phyloP scores from a whole-genome alignment of 164 flowering plant species.

The Annona squamosa region DNA sequence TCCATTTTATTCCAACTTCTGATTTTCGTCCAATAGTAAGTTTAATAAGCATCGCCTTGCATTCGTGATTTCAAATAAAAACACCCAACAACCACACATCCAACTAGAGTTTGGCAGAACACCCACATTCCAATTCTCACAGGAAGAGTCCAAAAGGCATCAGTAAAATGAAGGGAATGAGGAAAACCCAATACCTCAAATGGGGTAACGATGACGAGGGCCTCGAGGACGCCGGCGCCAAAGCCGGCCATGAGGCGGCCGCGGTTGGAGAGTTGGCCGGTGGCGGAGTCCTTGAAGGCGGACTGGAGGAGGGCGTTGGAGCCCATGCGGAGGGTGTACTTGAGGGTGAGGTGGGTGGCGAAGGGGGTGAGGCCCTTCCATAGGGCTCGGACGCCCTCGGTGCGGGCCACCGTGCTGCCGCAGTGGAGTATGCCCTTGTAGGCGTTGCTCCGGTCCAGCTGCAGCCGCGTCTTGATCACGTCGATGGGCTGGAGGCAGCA shows the following conservation, averaged over 20 bases:
- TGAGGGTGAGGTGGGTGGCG: slow-evolving; percentile 87
- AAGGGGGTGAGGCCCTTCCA: slow-evolving; percentile 98
- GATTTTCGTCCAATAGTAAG: too few species aligned
- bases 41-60: too few species aligned
- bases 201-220: slow-evolving; percentile 88
- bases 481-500: slow-evolving; percentile 89
- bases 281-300: slow-evolving; percentile 64
- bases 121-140: not conserved
- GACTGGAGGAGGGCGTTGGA: slow-evolving; percentile 82
- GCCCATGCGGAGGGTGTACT: slow-evolving; percentile 92
- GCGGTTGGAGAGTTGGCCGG: slow-evolving; percentile 55
- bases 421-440: slow-evolving; percentile 87
- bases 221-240: slow-evolving; percentile 95
- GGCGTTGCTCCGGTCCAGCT: slow-evolving; percentile 62
- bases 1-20: too few species aligned
- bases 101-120: not conserved
- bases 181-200: slow-evolving; percentile 49
- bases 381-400: slow-evolving; percentile 86
- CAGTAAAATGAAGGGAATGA: not conserved
- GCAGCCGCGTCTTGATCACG: slow-evolving; percentile 90
- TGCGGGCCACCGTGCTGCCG: slow-evolving; percentile 48
- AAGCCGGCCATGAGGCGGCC: slow-evolving; percentile 70
- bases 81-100: too few species aligned
- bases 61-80: too few species aligned
- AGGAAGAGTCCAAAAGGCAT: not conserved